These are phyloP conservation scores for Chernovozyma sophiae-reginae DNA, from an alignment of 1,139 yeast genomes.

Conservation along the genomic window DNA sequence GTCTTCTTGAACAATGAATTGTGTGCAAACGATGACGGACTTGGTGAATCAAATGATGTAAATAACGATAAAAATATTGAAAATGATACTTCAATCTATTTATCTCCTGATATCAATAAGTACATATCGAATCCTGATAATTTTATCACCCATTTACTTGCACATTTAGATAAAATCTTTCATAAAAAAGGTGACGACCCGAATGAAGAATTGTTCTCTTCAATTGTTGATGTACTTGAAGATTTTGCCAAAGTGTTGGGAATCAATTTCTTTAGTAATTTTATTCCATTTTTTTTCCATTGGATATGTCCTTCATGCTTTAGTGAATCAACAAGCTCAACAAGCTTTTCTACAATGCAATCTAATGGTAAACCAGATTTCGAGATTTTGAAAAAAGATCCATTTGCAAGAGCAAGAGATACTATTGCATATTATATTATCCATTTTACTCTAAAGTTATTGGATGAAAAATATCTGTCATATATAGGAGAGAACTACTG, in stretches of 20 bases:
- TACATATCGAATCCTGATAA: constrained; percentile 36
- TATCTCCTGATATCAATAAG: constrained; percentile 34
- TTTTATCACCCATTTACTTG: constrained; percentile 31
- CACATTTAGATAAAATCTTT: constrained; percentile 31
- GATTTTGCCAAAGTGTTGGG: constrained; percentile 36
- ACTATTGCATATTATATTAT: constrained; percentile 33
- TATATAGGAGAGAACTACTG: constrained; percentile 19
- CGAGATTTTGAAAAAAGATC: neutral
- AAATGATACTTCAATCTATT: constrained; percentile 18
- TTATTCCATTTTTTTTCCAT: constrained; percentile 44
- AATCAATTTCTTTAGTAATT: constrained; percentile 43
- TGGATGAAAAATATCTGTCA: constrained; percentile 30
- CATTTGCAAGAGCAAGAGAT: constrained; percentile 22
- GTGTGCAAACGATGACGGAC: constrained; percentile 8
- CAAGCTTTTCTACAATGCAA: neutral
- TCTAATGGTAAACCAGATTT: neutral
- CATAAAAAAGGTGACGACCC: constrained; percentile 16
- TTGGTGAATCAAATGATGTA: constrained; percentile 3
- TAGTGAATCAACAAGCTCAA: constrained; percentile 7
- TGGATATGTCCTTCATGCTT: constrained; percentile 31
- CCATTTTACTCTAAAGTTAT: constrained; percentile 19
- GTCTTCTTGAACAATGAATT: constrained; percentile 34
- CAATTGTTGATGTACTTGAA: constrained; percentile 25
- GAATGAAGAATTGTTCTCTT: constrained; percentile 17
- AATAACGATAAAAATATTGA: constrained; percentile 7